Conservation (phyloP, 805 yeast genomes). For the Kodamaea fukazawae region DNA sequence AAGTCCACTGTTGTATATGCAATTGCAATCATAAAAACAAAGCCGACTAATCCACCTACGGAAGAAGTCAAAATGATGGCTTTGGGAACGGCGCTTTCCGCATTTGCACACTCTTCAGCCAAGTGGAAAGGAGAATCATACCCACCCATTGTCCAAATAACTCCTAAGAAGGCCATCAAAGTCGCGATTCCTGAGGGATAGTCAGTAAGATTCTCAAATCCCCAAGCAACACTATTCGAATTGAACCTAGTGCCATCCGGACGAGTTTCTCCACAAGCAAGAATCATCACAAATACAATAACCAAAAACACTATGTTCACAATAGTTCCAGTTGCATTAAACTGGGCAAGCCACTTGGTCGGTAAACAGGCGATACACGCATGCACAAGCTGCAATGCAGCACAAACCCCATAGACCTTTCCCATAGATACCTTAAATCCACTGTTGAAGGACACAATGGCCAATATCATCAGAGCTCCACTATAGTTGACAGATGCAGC, state of each 20-base stretch:
- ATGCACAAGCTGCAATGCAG: constrained; percentile 49
- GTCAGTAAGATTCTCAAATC: constrained; percentile 55
- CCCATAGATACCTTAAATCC: constrained; percentile 44
- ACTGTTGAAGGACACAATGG: constrained; percentile 43
- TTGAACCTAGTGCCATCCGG: constrained; percentile 45
- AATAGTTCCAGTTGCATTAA: constrained; percentile 51
- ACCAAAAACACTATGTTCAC: constrained; percentile 48
- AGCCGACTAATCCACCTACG: constrained; percentile 56
- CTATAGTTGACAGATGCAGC: constrained; percentile 60
- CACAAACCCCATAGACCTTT: constrained; percentile 49
- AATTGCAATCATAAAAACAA: constrained; percentile 56
- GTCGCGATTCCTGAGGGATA: constrained; percentile 61
- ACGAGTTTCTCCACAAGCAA: constrained; percentile 17
- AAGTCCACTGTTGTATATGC: constrained; percentile 58
- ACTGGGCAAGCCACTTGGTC: constrained; percentile 51
- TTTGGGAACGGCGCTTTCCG: constrained; percentile 59
- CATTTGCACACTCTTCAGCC: constrained; percentile 69
- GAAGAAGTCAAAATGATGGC: constrained; percentile 60
- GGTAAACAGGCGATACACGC: constrained; percentile 52
- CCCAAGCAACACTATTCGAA: constrained; percentile 50
- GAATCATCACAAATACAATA: constrained; percentile 52
- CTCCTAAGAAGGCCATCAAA: constrained; percentile 56
- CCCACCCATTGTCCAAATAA: constrained; percentile 71
- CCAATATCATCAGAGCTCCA: constrained; percentile 56
- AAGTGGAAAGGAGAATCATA: constrained; percentile 74